These are phyloP conservation scores for Rhododendron molle DNA, from an alignment of 148 eudicot genomes.

Conservation along the genomic window DNA sequence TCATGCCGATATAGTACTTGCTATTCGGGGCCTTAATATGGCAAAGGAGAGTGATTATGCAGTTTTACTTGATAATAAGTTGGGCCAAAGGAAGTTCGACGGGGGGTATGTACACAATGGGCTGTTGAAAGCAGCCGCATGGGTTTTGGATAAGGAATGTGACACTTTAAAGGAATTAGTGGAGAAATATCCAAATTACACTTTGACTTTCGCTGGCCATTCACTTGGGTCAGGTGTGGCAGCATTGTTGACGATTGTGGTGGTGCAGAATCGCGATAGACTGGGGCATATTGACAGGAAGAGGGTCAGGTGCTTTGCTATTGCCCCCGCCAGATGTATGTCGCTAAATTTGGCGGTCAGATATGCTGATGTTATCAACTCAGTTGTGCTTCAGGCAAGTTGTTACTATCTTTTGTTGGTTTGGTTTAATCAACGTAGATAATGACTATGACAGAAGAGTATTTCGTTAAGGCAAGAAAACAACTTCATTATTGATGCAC, in stretches of 20 bases:
- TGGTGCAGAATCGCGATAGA: constrained; percentile 55
- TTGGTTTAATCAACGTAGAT: background rate
- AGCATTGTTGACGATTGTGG: constrained; percentile 68
- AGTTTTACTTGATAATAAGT: constrained; percentile 77
- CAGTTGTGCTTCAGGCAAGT: constrained; percentile 89
- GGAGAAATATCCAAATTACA: constrained; percentile 66
- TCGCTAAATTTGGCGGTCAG: constrained; percentile 92
- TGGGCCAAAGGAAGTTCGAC: constrained; percentile 82
- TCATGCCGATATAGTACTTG: constrained; percentile 77
- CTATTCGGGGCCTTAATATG: constrained; percentile 82
- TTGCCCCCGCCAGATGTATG: constrained; percentile 96
- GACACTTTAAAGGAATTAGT: constrained; percentile 56
- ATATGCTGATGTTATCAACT: constrained; percentile 95
- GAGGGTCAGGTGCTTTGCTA: constrained; percentile 82
- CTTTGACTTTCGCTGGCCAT: constrained; percentile 80
- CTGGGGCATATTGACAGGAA: constrained; percentile 70
- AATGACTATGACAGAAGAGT: background rate
- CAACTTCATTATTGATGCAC: background rate
- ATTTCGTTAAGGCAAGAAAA: background rate
- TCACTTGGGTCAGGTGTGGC: constrained; percentile 98
- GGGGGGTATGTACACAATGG: constrained; percentile 99
- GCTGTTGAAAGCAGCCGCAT: constrained; percentile 67
- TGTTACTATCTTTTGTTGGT: background rate
- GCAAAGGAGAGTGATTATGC: constrained; percentile 86
- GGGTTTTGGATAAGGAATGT: constrained; percentile 69